A percentile compares a stretch with the other conserved stretches of the same genome.
phyloP scores from a whole-genome alignment of 202 grass and related monocot species.

The Hordeum pubiflorum region DNA sequence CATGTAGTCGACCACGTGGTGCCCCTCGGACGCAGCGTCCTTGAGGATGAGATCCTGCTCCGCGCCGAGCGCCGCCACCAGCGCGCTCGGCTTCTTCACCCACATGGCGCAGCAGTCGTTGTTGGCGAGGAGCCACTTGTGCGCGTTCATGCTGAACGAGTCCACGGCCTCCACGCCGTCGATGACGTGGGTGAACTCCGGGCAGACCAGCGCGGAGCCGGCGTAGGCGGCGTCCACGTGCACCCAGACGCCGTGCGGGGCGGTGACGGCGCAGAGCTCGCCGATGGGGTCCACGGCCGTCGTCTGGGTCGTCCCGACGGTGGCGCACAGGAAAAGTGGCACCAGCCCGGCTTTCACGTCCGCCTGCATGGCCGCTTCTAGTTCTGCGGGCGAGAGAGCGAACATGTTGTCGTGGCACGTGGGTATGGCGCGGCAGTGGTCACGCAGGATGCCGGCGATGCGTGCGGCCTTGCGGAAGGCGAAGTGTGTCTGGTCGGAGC shows the following conservation, averaged over 20 bases:
- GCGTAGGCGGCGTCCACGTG: conserved; percentile 67
- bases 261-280: background rate
- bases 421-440: conserved; percentile 28
- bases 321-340: conserved; percentile 41
- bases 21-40: conserved; percentile 24
- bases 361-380: background rate
- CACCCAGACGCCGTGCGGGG: conserved; percentile 25
- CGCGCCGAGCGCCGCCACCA: conserved; percentile 28
- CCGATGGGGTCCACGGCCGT: conserved; percentile 30
- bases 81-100: conserved; percentile 18
- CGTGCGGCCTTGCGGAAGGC: conserved; percentile 43
- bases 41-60: conserved; percentile 37
- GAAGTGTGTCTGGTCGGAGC: conserved; percentile 58
- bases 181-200: conserved; percentile 38
- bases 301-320: conserved; percentile 41
- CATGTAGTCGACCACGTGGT: conserved; percentile 46
- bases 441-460: conserved; percentile 35
- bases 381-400: background rate
- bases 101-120: conserved; percentile 14
- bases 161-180: background rate
- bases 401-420: conserved; percentile 6
- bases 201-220: conserved; percentile 45
- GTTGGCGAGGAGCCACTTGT: conserved; percentile 68
- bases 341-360: background rate
- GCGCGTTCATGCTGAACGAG: conserved; percentile 38